Base-by-base conservation (phyloP, 805 yeast genomes). In the Cyberlindnera amylophila region DNA sequence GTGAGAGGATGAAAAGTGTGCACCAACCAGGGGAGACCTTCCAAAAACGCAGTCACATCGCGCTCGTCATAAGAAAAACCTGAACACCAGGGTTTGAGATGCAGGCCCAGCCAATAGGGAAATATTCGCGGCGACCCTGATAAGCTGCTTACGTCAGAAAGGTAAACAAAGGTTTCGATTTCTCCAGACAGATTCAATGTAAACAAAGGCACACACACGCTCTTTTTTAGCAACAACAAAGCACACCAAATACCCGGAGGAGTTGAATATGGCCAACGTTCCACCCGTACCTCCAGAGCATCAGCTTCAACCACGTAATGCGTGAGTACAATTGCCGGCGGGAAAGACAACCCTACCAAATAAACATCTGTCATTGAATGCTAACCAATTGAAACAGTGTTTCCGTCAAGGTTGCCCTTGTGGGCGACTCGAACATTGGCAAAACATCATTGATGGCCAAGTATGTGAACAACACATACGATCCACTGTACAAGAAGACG, bases 401-500 rank as follows among this genome's bases (percentile, higher is more conserved):
- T 23, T 79, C 86, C 1, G 66, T 91, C 36, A 93, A 91, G 56
- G 89, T 91, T 15, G 98, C 97, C 3, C 76, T 91, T 36, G 79
- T 91, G 38, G 99, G 99, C 6, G 98, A 91, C 63, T 95, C 96
- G 2, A 95, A 88, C 57, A 89, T 90, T 6, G 99, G 99, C 5
- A 91, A 91, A 59, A 91, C 99, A 0, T 87, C 97, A 6, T 66
- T 91, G 45, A 90, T 91, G 98, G 96, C 90, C 18, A 89, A 91
- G 59, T 91, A 90, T 60, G 96, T 91, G n/a, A 96, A 91, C 58
- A 95, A 95, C 41, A 79, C 86, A 27, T 91, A 86, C 61, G 95
- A 89, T 59, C 93, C 87, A 57, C 88, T 83, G 47, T 91, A 91
- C 59, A 87, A 90, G 38, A 96, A 89, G 63, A 91, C 99, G 0